Conservation (phyloP, 805 yeast genomes). For the Wickerhamomyces ciferrii region DNA sequence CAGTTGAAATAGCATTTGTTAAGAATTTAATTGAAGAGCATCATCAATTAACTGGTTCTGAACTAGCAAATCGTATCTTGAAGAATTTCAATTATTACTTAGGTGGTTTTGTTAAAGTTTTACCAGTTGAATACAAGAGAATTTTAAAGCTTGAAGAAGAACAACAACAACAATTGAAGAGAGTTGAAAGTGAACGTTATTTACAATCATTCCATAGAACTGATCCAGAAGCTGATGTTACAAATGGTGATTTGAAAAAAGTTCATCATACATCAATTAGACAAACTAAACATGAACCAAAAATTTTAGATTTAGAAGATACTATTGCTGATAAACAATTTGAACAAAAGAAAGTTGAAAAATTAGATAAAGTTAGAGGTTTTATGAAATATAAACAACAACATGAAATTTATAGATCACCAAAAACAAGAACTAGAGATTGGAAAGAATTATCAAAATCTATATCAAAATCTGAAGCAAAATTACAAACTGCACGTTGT, state of each 20-base stretch:
- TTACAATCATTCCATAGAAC: constrained; percentile 64
- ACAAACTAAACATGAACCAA: constrained; percentile 59
- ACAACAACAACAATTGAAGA: constrained; percentile 58
- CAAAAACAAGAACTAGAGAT: constrained; percentile 73
- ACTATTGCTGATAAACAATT: constrained; percentile 65
- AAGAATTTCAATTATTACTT: constrained; percentile 83
- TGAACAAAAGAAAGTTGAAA: constrained; percentile 58
- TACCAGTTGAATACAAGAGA: constrained; percentile 87
- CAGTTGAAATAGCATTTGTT: constrained; percentile 89
- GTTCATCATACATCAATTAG: constrained; percentile 22
- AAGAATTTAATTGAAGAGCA: constrained; percentile 94
- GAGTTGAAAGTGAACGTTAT: constrained; percentile 53
- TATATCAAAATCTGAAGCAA: constrained; percentile 78
- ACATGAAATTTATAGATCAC: constrained; percentile 77
- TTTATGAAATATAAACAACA: constrained; percentile 92
- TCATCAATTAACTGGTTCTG: constrained; percentile 90
- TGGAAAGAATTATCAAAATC: constrained; percentile 89
- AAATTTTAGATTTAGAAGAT: constrained; percentile 86
- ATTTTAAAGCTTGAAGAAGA: constrained; percentile 75
- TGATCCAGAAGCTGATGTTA: constrained; percentile 79
- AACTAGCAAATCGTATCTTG: constrained; percentile 78
- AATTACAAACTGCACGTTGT: constrained; percentile 93
- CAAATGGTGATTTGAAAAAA: constrained; percentile 77
- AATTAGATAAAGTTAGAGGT: constrained; percentile 79
- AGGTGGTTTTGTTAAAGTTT: constrained; percentile 86